Conservation (phyloP, 164 flowering plant species). For the Dillenia turbinata region DNA sequence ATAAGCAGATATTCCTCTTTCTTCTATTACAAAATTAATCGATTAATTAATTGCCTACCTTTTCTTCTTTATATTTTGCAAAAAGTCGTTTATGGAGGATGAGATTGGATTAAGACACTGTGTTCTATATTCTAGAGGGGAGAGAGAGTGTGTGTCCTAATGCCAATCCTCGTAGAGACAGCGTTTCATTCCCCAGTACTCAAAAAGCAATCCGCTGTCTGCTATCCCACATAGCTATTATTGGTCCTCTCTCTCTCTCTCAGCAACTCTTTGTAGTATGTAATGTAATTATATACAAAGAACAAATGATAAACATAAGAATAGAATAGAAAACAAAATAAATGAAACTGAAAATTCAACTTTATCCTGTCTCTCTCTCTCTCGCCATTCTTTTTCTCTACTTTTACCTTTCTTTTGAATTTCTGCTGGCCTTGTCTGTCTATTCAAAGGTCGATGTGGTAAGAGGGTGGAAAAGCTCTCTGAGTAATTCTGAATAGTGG, state of each 20-base stretch:
- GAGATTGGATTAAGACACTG: too few relatives aligned
- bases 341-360: conserved; percentile 3
- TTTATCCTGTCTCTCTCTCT: conserved; percentile 8
- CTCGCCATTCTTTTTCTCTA: conserved; percentile 14
- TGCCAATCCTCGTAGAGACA: too few relatives aligned
- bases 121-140: too few relatives aligned
- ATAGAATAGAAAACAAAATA: conserved; percentile 2
- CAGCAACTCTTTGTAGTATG: neutral
- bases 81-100: too few relatives aligned
- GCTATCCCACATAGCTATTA: too few relatives aligned
- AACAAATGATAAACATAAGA: conserved; percentile 22
- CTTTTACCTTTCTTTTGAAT: conserved; percentile 32
- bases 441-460: conserved; percentile 32
- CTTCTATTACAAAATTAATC: too few relatives aligned
- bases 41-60: too few relatives aligned
- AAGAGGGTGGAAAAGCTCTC: conserved; percentile 18
- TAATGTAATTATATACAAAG: conserved; percentile 7
- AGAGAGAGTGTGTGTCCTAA: too few relatives aligned
- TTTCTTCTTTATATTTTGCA: too few relatives aligned
- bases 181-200: too few relatives aligned
- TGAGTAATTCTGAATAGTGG: conserved; percentile 19
- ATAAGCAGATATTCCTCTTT: too few relatives aligned
- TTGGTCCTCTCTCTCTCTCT: neutral
- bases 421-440: conserved; percentile 47
- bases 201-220: too few relatives aligned